A percentile compares a stretch with the other conserved stretches of the same genome.
These are phyloP conservation scores for Colletotrichum sp. DNA, from an alignment of 2,329 filamentous ascomycete species.

Conservation along the genomic window DNA sequence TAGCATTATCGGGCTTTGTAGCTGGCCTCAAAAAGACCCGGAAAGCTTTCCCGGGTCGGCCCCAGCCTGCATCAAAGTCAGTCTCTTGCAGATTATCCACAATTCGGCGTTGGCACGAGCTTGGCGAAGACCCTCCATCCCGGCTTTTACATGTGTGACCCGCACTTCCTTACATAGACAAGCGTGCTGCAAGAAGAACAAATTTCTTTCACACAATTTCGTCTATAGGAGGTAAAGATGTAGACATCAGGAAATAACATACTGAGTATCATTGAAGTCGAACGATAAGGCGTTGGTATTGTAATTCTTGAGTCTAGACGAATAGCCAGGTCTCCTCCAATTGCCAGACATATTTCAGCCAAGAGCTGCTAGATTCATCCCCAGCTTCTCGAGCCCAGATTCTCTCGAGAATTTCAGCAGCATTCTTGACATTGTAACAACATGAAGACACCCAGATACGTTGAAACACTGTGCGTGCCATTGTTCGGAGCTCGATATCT, in stretches of 20 bases:
- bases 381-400: background rate
- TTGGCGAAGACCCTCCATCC: background rate
- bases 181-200: background rate
- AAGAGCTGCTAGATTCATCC: background rate
- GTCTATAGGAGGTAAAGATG: background rate
- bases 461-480: background rate
- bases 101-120: background rate
- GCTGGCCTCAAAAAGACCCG: conserved; percentile 13
- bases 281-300: background rate
- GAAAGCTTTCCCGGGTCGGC: background rate
- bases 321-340: conserved; percentile 13
- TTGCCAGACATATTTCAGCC: conserved; percentile 4
- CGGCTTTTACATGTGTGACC: background rate
- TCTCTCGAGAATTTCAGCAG: background rate
- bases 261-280: background rate
- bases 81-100: conserved; percentile 4
- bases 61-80: background rate
- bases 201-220: background rate
- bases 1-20: background rate
- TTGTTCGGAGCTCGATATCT: background rate
- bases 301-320: background rate
- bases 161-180: conserved; percentile 2
- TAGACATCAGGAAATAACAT: background rate
- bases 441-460: conserved; percentile 12
- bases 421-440: conserved; percentile 12